A percentile compares a stretch with the other conserved stretches of the same genome.
phyloP scores from a whole-genome alignment of 2,329 filamentous ascomycete species.

The Torrubiella hemipterigena region DNA sequence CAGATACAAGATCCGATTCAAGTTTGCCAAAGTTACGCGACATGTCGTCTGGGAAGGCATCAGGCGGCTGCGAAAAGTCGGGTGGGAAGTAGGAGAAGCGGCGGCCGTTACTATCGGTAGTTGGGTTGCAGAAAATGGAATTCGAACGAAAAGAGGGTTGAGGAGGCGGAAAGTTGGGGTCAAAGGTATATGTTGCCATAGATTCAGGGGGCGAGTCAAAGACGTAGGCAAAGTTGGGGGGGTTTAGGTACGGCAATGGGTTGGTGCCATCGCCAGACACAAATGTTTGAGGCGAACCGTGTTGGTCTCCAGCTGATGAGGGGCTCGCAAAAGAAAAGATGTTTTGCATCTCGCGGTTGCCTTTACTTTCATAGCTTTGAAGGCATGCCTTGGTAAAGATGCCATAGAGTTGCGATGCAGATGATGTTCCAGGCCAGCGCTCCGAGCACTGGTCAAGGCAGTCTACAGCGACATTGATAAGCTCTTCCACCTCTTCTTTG shows the following conservation, averaged over 20 bases:
- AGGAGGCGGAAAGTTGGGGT: slow-evolving; percentile 26
- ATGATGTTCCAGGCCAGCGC: slow-evolving; percentile 82
- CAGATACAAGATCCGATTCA: slow-evolving; percentile 15
- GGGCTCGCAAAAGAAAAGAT: slow-evolving; percentile 23
- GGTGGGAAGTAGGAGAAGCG: slow-evolving; percentile 55
- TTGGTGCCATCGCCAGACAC: slow-evolving; percentile 15
- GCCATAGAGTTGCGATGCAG: slow-evolving; percentile 75
- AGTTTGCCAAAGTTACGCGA: slow-evolving; percentile 4
- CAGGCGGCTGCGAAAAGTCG: slow-evolving; percentile 27
- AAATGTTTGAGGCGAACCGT: slow-evolving; percentile 18
- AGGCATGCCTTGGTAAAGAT: slow-evolving; percentile 77
- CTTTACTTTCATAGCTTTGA: slow-evolving; percentile 62
- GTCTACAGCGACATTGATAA: slow-evolving; percentile 64
- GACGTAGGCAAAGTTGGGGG: slow-evolving; percentile 46
- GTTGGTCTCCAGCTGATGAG: slow-evolving; percentile 17
- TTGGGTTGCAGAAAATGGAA: slow-evolving; percentile 52
- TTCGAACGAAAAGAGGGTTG: slow-evolving; percentile 52
- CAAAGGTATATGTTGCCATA: slow-evolving; percentile 33
- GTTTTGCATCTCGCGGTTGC: slow-evolving; percentile 10
- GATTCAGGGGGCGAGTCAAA: slow-evolving; percentile 44
- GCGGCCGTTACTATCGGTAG: slow-evolving; percentile 40
- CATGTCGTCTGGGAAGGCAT: slow-evolving; percentile 7
- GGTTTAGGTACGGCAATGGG: slow-evolving; percentile 28
- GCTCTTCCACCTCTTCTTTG: slow-evolving; percentile 62
- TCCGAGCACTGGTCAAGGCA: slow-evolving; percentile 71